Percentiles rank a stretch among this genome's conserved stretches.
These are phyloP conservation scores for Solanum tacnaense DNA, from an alignment of 257 asterid genomes.

Conservation along the genomic window DNA sequence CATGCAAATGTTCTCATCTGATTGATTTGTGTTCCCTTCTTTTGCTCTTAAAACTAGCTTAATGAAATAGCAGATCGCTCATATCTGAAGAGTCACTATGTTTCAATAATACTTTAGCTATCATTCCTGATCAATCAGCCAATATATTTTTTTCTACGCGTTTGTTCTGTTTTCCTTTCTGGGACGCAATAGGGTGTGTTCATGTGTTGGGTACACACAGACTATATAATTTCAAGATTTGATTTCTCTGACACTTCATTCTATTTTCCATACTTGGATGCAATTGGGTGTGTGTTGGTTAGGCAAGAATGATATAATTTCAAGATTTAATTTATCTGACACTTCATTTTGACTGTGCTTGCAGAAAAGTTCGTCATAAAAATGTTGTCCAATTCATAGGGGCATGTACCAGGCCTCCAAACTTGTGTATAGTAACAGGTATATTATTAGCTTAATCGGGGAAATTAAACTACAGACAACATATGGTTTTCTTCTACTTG, in stretches of 20 bases:
- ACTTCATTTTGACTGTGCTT: slow-evolving; percentile 9
- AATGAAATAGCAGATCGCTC: background rate
- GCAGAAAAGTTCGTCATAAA: slow-evolving; percentile 97
- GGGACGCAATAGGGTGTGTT: background rate
- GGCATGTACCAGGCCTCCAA: slow-evolving; percentile 89
- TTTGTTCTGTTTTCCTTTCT: background rate
- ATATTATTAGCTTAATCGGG: background rate
- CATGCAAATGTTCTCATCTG: background rate
- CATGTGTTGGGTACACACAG: background rate
- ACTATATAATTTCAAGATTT: background rate
- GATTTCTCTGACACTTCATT: background rate
- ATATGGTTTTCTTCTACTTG: background rate
- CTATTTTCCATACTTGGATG: background rate
- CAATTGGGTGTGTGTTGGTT: background rate
- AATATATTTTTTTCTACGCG: background rate
- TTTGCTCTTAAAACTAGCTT: background rate
- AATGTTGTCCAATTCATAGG: slow-evolving; percentile 97
- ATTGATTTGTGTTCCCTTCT: background rate
- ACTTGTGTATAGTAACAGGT: slow-evolving; percentile 97
- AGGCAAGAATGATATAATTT: background rate
- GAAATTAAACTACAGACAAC: background rate
- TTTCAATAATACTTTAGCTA: background rate
- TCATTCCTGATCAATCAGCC: background rate
- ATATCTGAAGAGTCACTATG: background rate
- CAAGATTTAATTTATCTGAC: background rate